Evolutionary conservation across 305 asterid genomes (phyloP).

Genomic region (Fraxinus sp.): DNA sequence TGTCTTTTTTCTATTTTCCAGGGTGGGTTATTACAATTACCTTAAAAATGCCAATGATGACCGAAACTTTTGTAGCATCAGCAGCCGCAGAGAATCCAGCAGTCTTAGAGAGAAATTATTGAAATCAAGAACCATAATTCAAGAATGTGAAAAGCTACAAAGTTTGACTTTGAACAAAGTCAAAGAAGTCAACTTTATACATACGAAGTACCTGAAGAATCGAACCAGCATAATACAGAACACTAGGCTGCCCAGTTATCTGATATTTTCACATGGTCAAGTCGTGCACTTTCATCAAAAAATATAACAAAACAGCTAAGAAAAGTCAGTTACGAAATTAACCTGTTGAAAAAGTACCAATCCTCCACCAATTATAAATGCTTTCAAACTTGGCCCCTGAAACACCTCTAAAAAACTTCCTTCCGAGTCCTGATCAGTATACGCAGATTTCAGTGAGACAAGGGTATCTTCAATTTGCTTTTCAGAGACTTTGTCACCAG

Average conservation of each 20-base stretch:
- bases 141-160: conserved; percentile 11
- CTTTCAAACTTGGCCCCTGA: conserved; percentile 90
- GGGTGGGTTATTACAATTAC: conserved; percentile 33
- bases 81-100: conserved; percentile 98
- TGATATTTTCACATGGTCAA: conserved; percentile 30
- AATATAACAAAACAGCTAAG: conserved; percentile 10
- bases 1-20: not conserved
- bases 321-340: conserved; percentile 16
- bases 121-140: conserved; percentile 22
- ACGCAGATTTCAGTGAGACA: conserved; percentile 69
- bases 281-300: conserved; percentile 8
- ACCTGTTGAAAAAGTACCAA: conserved; percentile 98
- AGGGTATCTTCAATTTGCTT: conserved; percentile 80
- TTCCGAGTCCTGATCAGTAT: conserved; percentile 66
- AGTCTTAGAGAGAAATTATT: conserved; percentile 47
- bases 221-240: conserved; percentile 89
- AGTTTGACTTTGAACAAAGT: not conserved
- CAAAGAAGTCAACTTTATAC: not conserved
- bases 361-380: conserved; percentile 93
- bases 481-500: conserved; percentile 64
- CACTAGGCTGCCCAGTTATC: conserved; percentile 99
- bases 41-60: conserved; percentile 85
- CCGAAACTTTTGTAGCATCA: conserved; percentile 93
- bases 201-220: conserved; percentile 77
- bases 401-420: conserved; percentile 72